Evolutionary conservation across 176 grass and related monocot genomes (phyloP).

Genomic region (Otatea glauca): DNA sequence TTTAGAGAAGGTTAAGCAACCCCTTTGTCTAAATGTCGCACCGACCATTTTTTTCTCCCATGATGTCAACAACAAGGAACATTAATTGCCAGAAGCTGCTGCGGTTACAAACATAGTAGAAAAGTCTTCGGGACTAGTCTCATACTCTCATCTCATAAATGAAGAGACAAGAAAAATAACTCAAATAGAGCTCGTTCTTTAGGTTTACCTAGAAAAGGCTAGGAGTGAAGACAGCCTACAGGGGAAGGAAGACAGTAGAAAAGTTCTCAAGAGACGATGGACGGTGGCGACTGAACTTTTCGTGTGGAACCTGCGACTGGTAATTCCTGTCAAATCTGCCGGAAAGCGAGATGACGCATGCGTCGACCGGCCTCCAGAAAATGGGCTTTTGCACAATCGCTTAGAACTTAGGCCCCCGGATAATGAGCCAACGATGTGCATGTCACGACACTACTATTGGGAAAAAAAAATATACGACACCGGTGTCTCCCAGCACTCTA

Average conservation of each 20-base stretch:
- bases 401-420: not conserved
- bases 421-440: not conserved
- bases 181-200: not conserved
- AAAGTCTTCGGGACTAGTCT: no score
- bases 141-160: not conserved
- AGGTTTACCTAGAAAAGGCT: not conserved
- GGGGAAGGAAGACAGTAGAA: not conserved
- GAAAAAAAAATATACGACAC: no score
- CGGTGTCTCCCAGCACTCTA: no score
- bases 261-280: not conserved
- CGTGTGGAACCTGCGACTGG: not conserved
- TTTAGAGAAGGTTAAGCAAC: not conserved
- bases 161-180: not conserved
- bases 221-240: not conserved
- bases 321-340: constrained; percentile 6
- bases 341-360: constrained; percentile 6
- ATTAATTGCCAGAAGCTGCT: not conserved
- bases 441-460: not conserved
- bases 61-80: not conserved
- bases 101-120: no score
- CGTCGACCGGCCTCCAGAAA: not conserved
- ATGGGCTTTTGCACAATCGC: not conserved
- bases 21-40: not conserved
- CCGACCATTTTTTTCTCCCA: constrained; percentile 10
- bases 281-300: not conserved